phyloP scores from a whole-genome alignment of 2,329 filamentous ascomycete species.

The Lojkania enalia region DNA sequence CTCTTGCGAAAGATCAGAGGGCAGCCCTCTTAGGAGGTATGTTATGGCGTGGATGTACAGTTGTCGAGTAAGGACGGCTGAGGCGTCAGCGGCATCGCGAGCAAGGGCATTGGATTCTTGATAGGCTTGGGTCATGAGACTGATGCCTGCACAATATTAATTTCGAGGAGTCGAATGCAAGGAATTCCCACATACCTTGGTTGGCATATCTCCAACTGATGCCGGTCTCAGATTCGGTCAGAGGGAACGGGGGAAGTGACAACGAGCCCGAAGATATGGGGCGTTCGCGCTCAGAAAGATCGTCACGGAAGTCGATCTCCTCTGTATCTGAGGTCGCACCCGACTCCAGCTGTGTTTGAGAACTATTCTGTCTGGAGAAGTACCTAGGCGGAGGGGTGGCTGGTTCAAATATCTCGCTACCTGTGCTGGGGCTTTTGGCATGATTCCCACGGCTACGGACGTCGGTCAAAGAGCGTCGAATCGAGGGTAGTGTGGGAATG shows the following conservation, averaged over 20 bases:
- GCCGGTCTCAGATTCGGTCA: conserved; percentile 41
- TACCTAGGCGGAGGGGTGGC: conserved; percentile 46
- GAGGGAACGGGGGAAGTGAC: conserved; percentile 20
- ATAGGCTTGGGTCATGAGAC: conserved; percentile 51
- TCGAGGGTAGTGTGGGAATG: conserved; percentile 56
- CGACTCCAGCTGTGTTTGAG: conserved; percentile 20
- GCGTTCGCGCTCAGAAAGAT: conserved; percentile 27
- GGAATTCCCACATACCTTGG: conserved; percentile 45
- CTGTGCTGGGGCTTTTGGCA: conserved; percentile 19
- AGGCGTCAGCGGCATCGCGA: conserved; percentile 34
- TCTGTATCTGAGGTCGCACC: conserved; percentile 21
- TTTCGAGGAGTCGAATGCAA: neutral
- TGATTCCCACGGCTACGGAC: conserved; percentile 25
- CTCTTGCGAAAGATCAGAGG: conserved; percentile 58
- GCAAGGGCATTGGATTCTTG: conserved; percentile 48
- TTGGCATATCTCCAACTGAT: conserved; percentile 58
- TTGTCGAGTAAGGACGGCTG: conserved; percentile 58
- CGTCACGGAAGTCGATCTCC: conserved; percentile 28
- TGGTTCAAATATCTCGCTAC: conserved; percentile 25
- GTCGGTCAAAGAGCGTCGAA: conserved; percentile 44
- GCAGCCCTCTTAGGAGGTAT: conserved; percentile 67
- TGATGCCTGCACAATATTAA: conserved; percentile 46
- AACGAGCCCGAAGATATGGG: conserved; percentile 27
- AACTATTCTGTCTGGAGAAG: conserved; percentile 28
- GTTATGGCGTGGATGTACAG: conserved; percentile 66